These are phyloP conservation scores for Smittium mucronatum DNA, from an alignment of 371 early-diverging fungal genomes.

Conservation along the genomic window DNA sequence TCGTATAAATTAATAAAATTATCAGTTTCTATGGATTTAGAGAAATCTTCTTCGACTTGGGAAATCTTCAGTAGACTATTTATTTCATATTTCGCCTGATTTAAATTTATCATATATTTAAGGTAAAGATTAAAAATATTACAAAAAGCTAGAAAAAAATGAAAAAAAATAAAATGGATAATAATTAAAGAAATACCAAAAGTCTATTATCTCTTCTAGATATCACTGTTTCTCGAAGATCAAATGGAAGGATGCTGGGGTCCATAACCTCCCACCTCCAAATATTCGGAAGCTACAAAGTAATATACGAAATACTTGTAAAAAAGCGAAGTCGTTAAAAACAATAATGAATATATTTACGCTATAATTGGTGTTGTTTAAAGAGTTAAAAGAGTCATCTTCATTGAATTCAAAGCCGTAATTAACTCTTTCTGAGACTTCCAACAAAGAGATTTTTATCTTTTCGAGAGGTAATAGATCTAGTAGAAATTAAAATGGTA, in stretches of 20 bases:
- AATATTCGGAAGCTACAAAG: slow-evolving; percentile 2
- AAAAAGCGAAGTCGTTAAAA: not conserved
- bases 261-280: slow-evolving; percentile 10
- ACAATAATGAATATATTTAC: not conserved
- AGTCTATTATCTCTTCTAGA: slow-evolving; percentile 6
- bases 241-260: not conserved
- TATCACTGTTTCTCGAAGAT: not conserved
- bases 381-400: not conserved
- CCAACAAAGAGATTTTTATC: not conserved
- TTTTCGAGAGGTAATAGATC: not conserved
- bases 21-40: not conserved
- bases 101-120: too few species aligned
- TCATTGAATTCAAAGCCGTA: slow-evolving; percentile 1
- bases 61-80: not conserved
- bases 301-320: not conserved
- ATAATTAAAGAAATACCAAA: not conserved
- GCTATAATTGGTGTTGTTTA: not conserved
- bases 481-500: not conserved
- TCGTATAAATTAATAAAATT: slow-evolving; percentile 1
- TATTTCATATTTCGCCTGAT: not conserved
- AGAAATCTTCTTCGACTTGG: not conserved
- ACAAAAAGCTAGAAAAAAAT: too few species aligned
- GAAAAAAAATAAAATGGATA: too few species aligned
- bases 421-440: slow-evolving; percentile 9
- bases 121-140: too few species aligned